phyloP scores from a whole-genome alignment of 805 yeast genomes.

The Lipomyces mesembrius region DNA sequence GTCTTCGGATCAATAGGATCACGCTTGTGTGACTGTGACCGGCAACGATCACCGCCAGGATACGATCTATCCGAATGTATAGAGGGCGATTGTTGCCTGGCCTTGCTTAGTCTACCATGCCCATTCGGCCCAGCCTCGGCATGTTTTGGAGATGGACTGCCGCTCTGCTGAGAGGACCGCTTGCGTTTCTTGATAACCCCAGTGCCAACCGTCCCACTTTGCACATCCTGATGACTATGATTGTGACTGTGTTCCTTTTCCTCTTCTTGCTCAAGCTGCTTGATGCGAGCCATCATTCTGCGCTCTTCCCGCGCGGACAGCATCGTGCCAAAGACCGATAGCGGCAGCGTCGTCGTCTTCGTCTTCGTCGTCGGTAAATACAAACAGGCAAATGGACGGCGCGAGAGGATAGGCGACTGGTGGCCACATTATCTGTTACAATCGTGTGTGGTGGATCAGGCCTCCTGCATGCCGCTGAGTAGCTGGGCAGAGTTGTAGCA shows the following conservation, averaged over 20 bases:
- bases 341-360: background rate
- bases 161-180: background rate
- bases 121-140: background rate
- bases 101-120: background rate
- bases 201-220: background rate
- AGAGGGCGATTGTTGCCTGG: background rate
- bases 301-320: constrained; percentile 36
- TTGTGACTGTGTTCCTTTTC: constrained; percentile 13
- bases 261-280: constrained; percentile 30
- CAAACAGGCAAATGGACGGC: constrained; percentile 6
- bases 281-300: constrained; percentile 33
- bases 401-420: constrained; percentile 6
- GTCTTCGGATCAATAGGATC: constrained; percentile 2
- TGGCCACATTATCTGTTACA: constrained; percentile 7
- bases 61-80: background rate
- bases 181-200: constrained; percentile 20
- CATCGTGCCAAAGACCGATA: constrained; percentile 7
- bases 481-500: background rate
- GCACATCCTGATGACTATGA: background rate
- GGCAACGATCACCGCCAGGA: background rate
- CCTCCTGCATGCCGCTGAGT: background rate
- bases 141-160: background rate
- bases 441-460: background rate
- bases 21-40: constrained; percentile 5
- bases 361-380: background rate